phyloP scores from a whole-genome alignment of 805 yeast genomes.

The Yarrowia sp. region DNA sequence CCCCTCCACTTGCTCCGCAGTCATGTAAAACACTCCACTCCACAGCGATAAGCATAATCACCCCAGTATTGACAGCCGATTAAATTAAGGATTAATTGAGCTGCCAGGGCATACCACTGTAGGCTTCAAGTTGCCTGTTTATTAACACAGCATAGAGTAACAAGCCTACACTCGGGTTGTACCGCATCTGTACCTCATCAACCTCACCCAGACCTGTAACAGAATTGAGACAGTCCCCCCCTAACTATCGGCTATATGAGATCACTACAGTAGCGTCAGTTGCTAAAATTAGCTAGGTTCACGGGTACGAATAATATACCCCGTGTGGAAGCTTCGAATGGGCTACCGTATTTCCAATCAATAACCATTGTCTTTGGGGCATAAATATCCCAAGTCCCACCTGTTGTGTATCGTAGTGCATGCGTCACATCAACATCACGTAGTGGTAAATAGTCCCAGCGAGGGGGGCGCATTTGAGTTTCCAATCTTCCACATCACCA shows the following conservation, averaged over 20 bases:
- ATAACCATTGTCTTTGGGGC: too few relatives aligned
- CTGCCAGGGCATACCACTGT: too few relatives aligned
- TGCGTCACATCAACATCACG: conserved; percentile 24
- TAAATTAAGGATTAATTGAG: background rate
- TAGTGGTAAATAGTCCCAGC: conserved; percentile 23
- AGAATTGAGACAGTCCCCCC: background rate
- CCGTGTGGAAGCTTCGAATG: too few relatives aligned
- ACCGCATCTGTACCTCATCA: too few relatives aligned
- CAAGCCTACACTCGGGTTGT: too few relatives aligned
- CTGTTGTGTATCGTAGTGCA: background rate
- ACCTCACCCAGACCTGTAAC: background rate
- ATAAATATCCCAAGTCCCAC: background rate
- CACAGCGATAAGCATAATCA: too few relatives aligned
- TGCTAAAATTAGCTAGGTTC: background rate
- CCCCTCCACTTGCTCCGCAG: too few relatives aligned
- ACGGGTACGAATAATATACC: conserved; percentile 3
- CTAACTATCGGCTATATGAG: too few relatives aligned
- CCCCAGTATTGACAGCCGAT: background rate
- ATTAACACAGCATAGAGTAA: too few relatives aligned
- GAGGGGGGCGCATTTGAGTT: conserved; percentile 38
- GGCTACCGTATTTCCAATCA: too few relatives aligned
- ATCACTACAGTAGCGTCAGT: too few relatives aligned
- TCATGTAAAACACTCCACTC: background rate
- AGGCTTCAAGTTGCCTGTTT: too few relatives aligned
- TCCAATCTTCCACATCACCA: conserved; percentile 38